These are phyloP conservation scores for Coelastrella sp. DNA, from an alignment of 139 green algal species.

Conservation along the genomic window DNA sequence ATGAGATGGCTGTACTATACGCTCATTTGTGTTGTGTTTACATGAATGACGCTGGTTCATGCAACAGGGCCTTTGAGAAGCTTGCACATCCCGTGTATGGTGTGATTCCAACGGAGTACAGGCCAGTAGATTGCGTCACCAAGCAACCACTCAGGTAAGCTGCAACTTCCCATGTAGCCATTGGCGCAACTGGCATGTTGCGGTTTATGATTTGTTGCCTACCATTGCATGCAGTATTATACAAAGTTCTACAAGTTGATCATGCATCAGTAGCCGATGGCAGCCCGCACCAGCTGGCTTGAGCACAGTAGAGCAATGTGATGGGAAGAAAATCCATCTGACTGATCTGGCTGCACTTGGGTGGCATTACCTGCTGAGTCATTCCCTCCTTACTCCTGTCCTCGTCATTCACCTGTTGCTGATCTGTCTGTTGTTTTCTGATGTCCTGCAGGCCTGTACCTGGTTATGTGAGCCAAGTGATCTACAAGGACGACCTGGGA, in stretches of 20 bases:
- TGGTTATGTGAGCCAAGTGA: constrained; percentile 38
- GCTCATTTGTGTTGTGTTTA: neutral
- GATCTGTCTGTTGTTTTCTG: neutral
- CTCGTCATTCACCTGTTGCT: neutral
- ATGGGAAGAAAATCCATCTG: no score
- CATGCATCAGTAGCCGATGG: neutral
- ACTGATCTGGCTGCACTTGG: no score
- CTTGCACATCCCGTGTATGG: constrained; percentile 34
- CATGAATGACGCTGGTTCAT: neutral
- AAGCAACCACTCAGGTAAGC: constrained; percentile 28
- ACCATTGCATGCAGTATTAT: neutral
- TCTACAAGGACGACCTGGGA: constrained; percentile 51
- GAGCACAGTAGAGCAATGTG: no score
- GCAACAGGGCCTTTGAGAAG: constrained; percentile 41
- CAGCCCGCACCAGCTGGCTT: no score
- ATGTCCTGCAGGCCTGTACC: constrained; percentile 25
- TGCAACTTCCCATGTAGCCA: neutral
- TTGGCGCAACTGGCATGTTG: neutral
- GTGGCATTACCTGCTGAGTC: no score
- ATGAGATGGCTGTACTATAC: no score
- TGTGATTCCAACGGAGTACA: constrained; percentile 35
- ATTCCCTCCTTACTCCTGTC: no score
- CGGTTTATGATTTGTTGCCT: neutral
- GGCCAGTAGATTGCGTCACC: constrained; percentile 36
- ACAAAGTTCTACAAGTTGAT: neutral